These are phyloP conservation scores for Talaromyces nanjingensis DNA, from an alignment of 495 filamentous ascomycete genomes.

Conservation along the genomic window DNA sequence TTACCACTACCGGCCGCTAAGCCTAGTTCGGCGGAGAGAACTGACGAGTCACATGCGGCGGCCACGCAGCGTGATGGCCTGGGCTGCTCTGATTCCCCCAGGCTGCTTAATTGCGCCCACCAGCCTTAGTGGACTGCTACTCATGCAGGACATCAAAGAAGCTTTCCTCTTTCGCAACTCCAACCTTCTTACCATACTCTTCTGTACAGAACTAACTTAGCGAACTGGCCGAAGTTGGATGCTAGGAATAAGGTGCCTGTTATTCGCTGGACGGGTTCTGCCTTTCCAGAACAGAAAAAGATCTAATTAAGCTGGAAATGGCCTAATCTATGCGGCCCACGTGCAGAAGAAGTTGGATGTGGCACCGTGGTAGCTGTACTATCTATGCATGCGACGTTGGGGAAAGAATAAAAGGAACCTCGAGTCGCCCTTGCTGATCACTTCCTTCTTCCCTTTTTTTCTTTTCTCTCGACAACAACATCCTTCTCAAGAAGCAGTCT, in stretches of 20 bases:
- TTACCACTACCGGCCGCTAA: neutral
- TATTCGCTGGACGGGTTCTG: neutral
- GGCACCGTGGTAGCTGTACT: neutral
- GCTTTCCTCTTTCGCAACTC: neutral
- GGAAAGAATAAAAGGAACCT: neutral
- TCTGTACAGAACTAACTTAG: no score
- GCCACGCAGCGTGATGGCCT: neutral
- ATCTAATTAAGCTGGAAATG: neutral
- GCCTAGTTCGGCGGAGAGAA: neutral
- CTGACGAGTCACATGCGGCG: neutral
- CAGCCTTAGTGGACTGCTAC: neutral
- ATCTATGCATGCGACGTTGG: neutral
- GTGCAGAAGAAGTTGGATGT: neutral
- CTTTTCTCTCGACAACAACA: neutral
- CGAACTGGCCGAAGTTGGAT: neutral
- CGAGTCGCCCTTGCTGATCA: neutral
- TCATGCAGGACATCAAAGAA: neutral
- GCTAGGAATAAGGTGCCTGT: neutral
- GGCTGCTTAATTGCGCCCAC: neutral
- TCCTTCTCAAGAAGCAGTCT: neutral
- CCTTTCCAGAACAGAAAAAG: neutral
- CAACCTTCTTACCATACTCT: no score
- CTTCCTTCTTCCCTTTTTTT: neutral
- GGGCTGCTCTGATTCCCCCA: neutral
- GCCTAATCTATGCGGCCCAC: neutral